Percentiles rank a stretch among this genome's conserved stretches.
Evolutionary conservation across 139 green algal genomes (phyloP).

Genomic region (Picochlorum sp.): DNA sequence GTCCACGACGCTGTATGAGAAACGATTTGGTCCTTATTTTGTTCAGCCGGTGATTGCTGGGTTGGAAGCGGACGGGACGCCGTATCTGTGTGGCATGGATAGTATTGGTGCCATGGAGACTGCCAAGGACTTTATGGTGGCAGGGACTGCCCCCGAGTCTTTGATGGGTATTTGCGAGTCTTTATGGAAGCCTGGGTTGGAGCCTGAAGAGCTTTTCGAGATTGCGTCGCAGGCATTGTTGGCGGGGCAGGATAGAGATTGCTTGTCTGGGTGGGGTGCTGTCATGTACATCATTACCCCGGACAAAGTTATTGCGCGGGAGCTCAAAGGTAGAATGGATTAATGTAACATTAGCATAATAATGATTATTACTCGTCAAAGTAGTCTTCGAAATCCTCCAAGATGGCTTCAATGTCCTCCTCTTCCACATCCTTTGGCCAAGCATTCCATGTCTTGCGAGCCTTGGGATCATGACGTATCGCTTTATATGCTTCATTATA

Average conservation of each 20-base stretch:
- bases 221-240: slow-evolving; percentile 84
- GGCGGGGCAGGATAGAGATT: slow-evolving; percentile 84
- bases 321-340: slow-evolving; percentile 86
- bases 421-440: slow-evolving; percentile 63
- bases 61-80: slow-evolving; percentile 76
- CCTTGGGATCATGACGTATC: slow-evolving; percentile 33
- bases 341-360: slow-evolving; percentile 24
- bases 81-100: slow-evolving; percentile 95
- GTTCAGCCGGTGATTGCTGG: slow-evolving; percentile 88
- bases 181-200: slow-evolving; percentile 83
- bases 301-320: slow-evolving; percentile 70
- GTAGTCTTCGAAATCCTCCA: slow-evolving; percentile 61
- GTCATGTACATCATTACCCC: slow-evolving; percentile 91
- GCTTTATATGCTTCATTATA: slow-evolving; percentile 83
- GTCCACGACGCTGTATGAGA: slow-evolving; percentile 90
- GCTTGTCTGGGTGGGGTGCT: slow-evolving; percentile 90
- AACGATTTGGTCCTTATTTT: slow-evolving; percentile 86
- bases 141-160: slow-evolving; percentile 79
- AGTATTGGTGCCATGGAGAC: slow-evolving; percentile 89
- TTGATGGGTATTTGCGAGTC: slow-evolving; percentile 96
- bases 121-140: slow-evolving; percentile 94
- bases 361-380: slow-evolving; percentile 25
- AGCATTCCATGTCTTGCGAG: slow-evolving; percentile 3
- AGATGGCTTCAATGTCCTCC: slow-evolving; percentile 67
- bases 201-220: slow-evolving; percentile 96